These are phyloP conservation scores for Prunus kanzakura DNA, from an alignment of 306 rosid species.

Conservation along the genomic window DNA sequence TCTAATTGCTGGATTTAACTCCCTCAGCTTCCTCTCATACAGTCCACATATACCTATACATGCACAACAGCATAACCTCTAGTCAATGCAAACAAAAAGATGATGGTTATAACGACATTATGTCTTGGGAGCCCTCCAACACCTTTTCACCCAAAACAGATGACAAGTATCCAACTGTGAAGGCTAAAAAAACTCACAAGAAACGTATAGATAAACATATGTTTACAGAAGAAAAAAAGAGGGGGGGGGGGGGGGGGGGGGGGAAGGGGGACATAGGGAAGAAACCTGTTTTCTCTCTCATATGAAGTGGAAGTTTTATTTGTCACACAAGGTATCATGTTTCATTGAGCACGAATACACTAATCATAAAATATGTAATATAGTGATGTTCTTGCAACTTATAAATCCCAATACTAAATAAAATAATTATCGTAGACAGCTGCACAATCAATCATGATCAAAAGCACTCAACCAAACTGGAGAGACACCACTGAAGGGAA, in stretches of 20 bases:
- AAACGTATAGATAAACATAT: neutral
- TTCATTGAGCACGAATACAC: neutral
- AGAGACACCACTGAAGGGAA: neutral
- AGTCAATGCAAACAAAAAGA: neutral
- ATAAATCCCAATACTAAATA: neutral
- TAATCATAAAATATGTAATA: neutral
- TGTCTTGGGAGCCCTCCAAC: neutral
- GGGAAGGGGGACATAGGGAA: neutral
- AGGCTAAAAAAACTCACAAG: neutral
- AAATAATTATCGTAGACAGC: neutral
- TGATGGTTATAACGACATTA: neutral
- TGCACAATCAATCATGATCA: neutral
- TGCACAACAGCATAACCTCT: slow-evolving; percentile 23
- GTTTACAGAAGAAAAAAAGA: neutral
- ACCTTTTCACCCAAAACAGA: neutral
- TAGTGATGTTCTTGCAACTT: neutral
- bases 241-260: too few relatives aligned
- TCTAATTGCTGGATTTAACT: slow-evolving; percentile 82
- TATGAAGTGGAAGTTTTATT: neutral
- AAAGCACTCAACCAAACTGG: neutral
- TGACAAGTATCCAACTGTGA: neutral
- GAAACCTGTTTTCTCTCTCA: neutral
- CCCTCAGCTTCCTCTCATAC: slow-evolving; percentile 95
- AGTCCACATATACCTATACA: slow-evolving; percentile 82
- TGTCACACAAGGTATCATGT: neutral